Percentiles rank a stretch among this genome's conserved stretches.
Evolutionary conservation across 768 basidiomycete genomes (phyloP).

Genomic region (Podaxis sp.): DNA sequence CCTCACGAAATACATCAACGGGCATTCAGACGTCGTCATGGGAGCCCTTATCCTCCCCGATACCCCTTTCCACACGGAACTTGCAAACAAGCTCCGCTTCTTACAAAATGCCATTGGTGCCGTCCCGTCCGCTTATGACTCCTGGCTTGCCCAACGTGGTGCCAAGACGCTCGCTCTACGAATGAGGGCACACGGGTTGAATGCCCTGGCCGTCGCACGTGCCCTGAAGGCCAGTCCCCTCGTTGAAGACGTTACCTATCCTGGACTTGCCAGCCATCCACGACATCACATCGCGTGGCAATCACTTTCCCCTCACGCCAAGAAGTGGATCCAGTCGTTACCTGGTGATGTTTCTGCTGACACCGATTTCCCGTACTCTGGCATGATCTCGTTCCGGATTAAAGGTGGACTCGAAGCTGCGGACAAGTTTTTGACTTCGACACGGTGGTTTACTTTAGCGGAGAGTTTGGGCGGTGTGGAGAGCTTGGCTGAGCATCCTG

Average conservation of each 20-base stretch:
- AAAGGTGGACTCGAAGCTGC: slow-evolving; percentile 58
- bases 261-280: slow-evolving; percentile 70
- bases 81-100: slow-evolving; percentile 69
- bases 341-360: slow-evolving; percentile 19
- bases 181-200: slow-evolving; percentile 83
- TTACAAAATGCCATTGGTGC: slow-evolving; percentile 89
- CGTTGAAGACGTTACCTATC: slow-evolving; percentile 86
- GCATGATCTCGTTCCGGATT: slow-evolving; percentile 84
- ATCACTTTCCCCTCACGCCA: slow-evolving; percentile 69
- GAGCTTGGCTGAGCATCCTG: slow-evolving; percentile 84
- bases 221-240: slow-evolving; percentile 52
- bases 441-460: slow-evolving; percentile 75
- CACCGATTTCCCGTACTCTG: slow-evolving; percentile 78
- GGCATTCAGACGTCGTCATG: slow-evolving; percentile 93
- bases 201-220: slow-evolving; percentile 74
- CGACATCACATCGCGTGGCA: slow-evolving; percentile 63
- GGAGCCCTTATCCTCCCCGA: slow-evolving; percentile 74
- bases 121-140: slow-evolving; percentile 83
- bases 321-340: slow-evolving; percentile 50
- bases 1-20: slow-evolving; percentile 90
- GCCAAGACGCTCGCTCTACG: slow-evolving; percentile 89
- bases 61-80: slow-evolving; percentile 38
- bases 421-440: slow-evolving; percentile 63
- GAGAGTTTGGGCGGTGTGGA: slow-evolving; percentile 93
- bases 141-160: slow-evolving; percentile 87